These are phyloP conservation scores for Cystobasidium slooffiae DNA, from an alignment of 1,284 basidiomycete species.

Conservation along the genomic window DNA sequence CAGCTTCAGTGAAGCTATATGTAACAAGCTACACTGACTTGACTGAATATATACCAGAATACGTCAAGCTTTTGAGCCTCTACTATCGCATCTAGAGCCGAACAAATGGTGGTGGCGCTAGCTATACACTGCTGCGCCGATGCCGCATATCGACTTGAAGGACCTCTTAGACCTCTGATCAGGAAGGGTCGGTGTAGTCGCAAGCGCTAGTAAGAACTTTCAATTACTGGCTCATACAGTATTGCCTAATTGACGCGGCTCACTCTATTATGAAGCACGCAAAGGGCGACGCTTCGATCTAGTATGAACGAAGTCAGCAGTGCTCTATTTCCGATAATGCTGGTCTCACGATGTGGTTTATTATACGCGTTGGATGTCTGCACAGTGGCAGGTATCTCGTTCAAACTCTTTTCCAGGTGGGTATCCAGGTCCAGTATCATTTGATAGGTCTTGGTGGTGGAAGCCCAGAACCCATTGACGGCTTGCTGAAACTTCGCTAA, in stretches of 20 bases:
- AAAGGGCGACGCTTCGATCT: constrained; percentile 18
- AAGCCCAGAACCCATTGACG: constrained; percentile 17
- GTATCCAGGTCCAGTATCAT: constrained; percentile 17
- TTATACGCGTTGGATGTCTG: constrained; percentile 20
- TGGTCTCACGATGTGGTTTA: constrained; percentile 12
- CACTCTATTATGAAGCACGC: constrained; percentile 14
- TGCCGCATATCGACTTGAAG: constrained; percentile 4
- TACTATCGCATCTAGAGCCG: constrained; percentile 17
- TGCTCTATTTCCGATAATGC: too few species aligned
- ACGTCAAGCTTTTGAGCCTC: constrained; percentile 27
- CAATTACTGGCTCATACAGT: background rate
- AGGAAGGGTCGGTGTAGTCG: constrained; percentile 16
- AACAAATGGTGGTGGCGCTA: constrained; percentile 9
- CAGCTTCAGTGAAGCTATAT: too few species aligned
- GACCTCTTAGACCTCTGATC: constrained; percentile 12
- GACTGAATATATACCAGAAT: constrained; percentile 21
- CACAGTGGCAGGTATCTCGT: background rate
- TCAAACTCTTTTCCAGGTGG: background rate
- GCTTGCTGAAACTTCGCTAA: constrained; percentile 9
- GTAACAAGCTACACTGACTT: too few species aligned
- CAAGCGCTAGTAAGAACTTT: background rate
- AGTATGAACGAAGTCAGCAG: background rate
- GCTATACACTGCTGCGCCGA: constrained; percentile 14
- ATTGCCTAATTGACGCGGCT: background rate
- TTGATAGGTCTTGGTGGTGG: background rate